These are phyloP conservation scores for Begonia loranthoides DNA, from an alignment of 306 rosid genomes.

Conservation along the genomic window DNA sequence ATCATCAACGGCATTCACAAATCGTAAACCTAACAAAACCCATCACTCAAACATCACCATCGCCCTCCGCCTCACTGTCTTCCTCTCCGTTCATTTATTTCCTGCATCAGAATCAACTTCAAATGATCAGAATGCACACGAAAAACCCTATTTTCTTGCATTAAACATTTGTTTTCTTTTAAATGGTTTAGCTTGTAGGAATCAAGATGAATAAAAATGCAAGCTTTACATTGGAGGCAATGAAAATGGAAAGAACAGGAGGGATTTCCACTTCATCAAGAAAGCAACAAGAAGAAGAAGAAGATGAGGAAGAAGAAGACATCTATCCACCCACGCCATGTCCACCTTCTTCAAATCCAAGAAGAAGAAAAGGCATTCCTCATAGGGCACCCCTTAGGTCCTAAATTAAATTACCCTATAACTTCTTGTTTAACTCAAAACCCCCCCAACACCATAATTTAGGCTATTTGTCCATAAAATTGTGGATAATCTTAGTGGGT, in stretches of 20 bases:
- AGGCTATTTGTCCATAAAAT: constrained; percentile 23
- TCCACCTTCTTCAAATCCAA: constrained; percentile 62
- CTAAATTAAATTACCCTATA: constrained; percentile 8
- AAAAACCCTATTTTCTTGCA: no score
- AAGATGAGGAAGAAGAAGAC: constrained; percentile 75
- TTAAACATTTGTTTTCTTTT: no score
- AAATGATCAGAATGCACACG: background rate
- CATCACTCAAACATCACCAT: constrained; percentile 39
- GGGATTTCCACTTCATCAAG: constrained; percentile 7
- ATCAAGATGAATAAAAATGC: constrained; percentile 64
- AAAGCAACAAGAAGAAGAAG: constrained; percentile 29
- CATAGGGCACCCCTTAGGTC: constrained; percentile 75
- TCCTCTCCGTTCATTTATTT: constrained; percentile 19
- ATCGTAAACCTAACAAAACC: constrained; percentile 34
- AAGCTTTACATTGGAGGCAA: constrained; percentile 40
- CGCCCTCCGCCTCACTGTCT: no score
- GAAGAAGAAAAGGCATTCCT: constrained; percentile 95
- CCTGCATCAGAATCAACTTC: constrained; percentile 19
- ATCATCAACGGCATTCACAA: constrained; percentile 17
- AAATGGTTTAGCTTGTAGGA: constrained; percentile 45
- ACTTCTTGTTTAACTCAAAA: background rate
- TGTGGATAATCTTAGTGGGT: constrained; percentile 24
- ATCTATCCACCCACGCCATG: constrained; percentile 61
- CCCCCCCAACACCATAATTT: constrained; percentile 13
- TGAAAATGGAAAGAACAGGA: constrained; percentile 26